These are phyloP conservation scores for Dendrobium catenatum DNA, from an alignment of 106 monocot species.

Conservation along the genomic window DNA sequence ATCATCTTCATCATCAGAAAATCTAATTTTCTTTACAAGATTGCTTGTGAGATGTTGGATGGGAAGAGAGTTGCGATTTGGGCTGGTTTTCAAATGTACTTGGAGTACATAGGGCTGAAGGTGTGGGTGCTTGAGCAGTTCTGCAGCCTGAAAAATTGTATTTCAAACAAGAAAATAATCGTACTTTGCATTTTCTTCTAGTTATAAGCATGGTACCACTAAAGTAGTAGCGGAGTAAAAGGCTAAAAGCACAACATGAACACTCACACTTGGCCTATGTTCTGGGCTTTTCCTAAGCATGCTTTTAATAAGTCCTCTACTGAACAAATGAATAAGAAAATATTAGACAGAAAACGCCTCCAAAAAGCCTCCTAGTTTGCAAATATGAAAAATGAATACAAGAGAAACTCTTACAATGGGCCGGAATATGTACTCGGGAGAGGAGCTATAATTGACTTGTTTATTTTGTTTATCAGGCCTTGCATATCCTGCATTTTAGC, in stretches of 20 bases:
- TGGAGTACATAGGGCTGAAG: constrained; percentile 91
- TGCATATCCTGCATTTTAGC: constrained; percentile 73
- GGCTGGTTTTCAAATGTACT: constrained; percentile 60
- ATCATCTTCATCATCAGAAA: constrained; percentile 40
- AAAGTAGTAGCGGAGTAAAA: background rate
- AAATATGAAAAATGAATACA: background rate
- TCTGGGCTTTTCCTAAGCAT: constrained; percentile 97
- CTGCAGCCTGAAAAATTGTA: constrained; percentile 56
- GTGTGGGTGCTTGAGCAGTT: constrained; percentile 78
- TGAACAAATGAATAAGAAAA: constrained; percentile 24
- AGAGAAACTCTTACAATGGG: constrained; percentile 55
- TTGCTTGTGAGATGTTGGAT: constrained; percentile 17
- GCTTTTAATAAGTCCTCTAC: constrained; percentile 92
- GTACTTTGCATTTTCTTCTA: background rate
- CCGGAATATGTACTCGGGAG: constrained; percentile 84
- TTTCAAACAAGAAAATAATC: background rate
- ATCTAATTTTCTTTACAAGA: constrained; percentile 43
- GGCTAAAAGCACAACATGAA: background rate
- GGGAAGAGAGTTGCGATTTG: constrained; percentile 44
- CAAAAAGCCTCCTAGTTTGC: background rate
- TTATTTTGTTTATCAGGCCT: constrained; percentile 96
- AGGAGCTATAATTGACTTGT: constrained; percentile 89
- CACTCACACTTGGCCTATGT: constrained; percentile 85
- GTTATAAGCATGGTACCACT: background rate
- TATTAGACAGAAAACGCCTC: background rate